Conservation (phyloP, 371 early-diverging fungal species). For the Mortierella sp. region DNA sequence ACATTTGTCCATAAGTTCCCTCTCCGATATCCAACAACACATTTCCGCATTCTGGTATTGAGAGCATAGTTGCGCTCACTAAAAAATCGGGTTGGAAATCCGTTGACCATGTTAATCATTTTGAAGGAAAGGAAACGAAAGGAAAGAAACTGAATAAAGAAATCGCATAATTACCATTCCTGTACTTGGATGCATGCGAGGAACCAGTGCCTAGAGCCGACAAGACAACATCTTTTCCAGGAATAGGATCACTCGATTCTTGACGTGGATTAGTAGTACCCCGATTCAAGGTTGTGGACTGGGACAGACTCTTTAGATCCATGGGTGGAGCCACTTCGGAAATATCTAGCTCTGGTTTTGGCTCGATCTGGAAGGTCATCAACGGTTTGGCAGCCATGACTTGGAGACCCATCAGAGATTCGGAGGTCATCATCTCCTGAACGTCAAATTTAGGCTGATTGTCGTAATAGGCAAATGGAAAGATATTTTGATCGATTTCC, state of each 20-base stretch:
- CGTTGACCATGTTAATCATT: background rate
- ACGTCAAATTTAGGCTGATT: constrained; percentile 46
- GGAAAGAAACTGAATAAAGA: background rate
- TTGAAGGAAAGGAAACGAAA: background rate
- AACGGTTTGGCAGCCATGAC: constrained; percentile 17
- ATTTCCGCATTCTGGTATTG: constrained; percentile 1
- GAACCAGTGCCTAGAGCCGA: constrained; percentile 96
- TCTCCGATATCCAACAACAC: constrained; percentile 97
- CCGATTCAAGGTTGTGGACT: too few relatives aligned
- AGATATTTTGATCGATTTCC: constrained; percentile 61
- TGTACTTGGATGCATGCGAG: constrained; percentile 89
- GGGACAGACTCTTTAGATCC: background rate
- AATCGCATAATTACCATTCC: constrained; percentile 79
- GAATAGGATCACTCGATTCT: constrained; percentile 20
- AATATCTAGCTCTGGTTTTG: constrained; percentile 15
- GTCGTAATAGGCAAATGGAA: constrained; percentile 67
- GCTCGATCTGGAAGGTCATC: constrained; percentile 45
- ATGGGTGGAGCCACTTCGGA: constrained; percentile 4
- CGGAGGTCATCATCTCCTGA: background rate
- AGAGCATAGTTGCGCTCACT: constrained; percentile 11
- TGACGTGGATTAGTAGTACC: too few relatives aligned
- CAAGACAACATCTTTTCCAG: constrained; percentile 60
- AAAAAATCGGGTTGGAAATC: background rate
- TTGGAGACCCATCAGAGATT: background rate
- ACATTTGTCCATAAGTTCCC: constrained; percentile 92